Evolutionary conservation across 805 yeast species (phyloP).

Genomic region (Candida anglica): DNA sequence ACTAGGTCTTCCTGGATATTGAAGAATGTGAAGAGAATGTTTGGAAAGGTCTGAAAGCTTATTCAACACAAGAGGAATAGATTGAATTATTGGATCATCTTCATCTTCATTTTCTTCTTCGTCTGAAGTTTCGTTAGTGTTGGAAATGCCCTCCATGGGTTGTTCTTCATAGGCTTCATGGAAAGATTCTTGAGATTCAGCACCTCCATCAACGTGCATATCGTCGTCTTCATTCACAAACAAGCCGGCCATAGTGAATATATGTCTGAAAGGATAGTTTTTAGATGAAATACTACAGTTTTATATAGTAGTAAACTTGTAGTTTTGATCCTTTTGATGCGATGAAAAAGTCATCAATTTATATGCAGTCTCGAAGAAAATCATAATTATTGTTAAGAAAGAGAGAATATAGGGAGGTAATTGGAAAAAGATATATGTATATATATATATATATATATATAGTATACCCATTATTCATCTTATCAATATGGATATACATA

Average conservation of each 20-base stretch:
- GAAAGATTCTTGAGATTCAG: no score
- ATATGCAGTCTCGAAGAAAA: no score
- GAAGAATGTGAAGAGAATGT: slow-evolving; percentile 34
- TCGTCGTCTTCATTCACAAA: slow-evolving; percentile 24
- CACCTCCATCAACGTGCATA: slow-evolving; percentile 9
- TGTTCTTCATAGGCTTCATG: slow-evolving; percentile 7
- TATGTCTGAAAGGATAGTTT: no score
- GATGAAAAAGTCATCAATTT: no score
- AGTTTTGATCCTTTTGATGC: no score
- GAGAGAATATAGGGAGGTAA: no score
- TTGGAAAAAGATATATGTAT: no score
- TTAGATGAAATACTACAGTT: background rate
- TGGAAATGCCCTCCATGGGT: slow-evolving; percentile 4
- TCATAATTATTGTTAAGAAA: no score
- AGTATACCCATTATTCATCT: no score
- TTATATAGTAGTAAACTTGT: no score
- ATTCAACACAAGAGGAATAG: slow-evolving; percentile 32
- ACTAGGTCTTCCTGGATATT: slow-evolving; percentile 52
- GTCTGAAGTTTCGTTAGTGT: slow-evolving; percentile 7
- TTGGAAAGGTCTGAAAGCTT: slow-evolving; percentile 15
- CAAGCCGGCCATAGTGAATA: slow-evolving; percentile 6
- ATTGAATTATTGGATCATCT: slow-evolving; percentile 37
- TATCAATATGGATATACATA: no score
- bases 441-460: no score
- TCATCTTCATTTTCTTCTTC: slow-evolving; percentile 7